These are phyloP conservation scores for Colletotrichum neosansevieriae DNA, from an alignment of 2,329 filamentous ascomycete species.

Conservation along the genomic window DNA sequence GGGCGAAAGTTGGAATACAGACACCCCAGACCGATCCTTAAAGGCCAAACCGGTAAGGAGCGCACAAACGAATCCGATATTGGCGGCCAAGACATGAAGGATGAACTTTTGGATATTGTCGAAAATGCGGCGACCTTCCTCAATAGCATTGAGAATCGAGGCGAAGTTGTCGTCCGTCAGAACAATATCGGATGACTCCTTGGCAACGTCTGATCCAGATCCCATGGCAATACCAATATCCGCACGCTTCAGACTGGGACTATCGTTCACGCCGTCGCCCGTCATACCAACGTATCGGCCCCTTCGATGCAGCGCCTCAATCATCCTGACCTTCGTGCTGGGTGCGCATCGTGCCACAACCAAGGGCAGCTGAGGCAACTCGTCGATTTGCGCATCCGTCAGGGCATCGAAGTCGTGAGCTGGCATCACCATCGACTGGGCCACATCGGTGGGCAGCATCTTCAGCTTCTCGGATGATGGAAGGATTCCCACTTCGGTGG, in stretches of 20 bases:
- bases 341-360: no score
- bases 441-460: no score
- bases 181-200: slow-evolving; percentile 74
- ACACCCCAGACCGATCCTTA: slow-evolving; percentile 73
- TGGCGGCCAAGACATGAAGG: slow-evolving; percentile 76
- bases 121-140: slow-evolving; percentile 78
- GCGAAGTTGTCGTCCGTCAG: slow-evolving; percentile 82
- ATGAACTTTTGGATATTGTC: slow-evolving; percentile 84
- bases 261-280: slow-evolving; percentile 81
- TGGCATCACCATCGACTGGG: no score
- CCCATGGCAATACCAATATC: slow-evolving; percentile 81
- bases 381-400: slow-evolving; percentile 72
- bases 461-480: no score
- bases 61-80: slow-evolving; percentile 77
- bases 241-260: slow-evolving; percentile 75
- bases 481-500: no score
- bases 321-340: no score
- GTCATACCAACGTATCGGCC: slow-evolving; percentile 60
- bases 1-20: slow-evolving; percentile 79
- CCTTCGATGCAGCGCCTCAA: no score
- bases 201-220: slow-evolving; percentile 73
- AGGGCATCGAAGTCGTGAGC: slow-evolving; percentile 52
- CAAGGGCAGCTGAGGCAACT: slow-evolving; percentile 66
- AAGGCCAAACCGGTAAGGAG: slow-evolving; percentile 79
- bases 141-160: slow-evolving; percentile 76